A percentile compares a stretch with the other conserved stretches of the same genome.
These are phyloP conservation scores for Magnusiomyces tetraspermus DNA, from an alignment of 1,139 yeast species.

Conservation along the genomic window DNA sequence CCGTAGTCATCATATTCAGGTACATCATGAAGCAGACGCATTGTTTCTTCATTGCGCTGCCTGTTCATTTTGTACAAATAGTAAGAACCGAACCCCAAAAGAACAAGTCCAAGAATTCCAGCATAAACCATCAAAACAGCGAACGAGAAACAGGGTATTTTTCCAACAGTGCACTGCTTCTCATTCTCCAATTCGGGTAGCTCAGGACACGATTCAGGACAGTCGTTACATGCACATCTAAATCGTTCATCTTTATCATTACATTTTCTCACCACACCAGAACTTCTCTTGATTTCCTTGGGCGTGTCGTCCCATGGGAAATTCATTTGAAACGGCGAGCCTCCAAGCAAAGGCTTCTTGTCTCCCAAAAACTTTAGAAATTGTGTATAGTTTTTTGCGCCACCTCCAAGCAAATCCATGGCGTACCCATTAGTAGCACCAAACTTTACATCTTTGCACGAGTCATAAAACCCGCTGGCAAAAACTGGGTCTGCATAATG, in stretches of 20 bases:
- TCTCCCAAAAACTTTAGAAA: conserved; percentile 88
- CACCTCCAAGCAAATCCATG: conserved; percentile 96
- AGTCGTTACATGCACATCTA: conserved; percentile 78
- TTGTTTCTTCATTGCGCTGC: conserved; percentile 16
- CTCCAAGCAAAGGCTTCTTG: conserved; percentile 86
- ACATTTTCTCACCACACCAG: conserved; percentile 44
- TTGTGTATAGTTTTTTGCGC: conserved; percentile 62
- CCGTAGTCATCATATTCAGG: conserved; percentile 24
- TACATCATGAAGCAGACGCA: conserved; percentile 20
- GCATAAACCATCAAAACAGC: conserved; percentile 47
- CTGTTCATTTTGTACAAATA: conserved; percentile 14
- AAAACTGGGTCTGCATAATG: conserved; percentile 50
- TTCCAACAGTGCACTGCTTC: conserved; percentile 48
- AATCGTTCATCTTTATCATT: conserved; percentile 46
- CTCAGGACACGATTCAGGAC: conserved; percentile 68
- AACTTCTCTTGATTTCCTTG: conserved; percentile 23
- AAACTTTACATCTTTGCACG: conserved; percentile 84
- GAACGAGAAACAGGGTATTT: conserved; percentile 66
- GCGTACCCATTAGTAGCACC: conserved; percentile 94
- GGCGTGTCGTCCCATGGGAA: conserved; percentile 44
- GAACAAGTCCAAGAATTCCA: conserved; percentile 34
- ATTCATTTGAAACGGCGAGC: conserved; percentile 91
- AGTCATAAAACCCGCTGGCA: conserved; percentile 62
- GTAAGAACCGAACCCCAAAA: conserved; percentile 30
- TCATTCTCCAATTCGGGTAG: conserved; percentile 38